Base-by-base conservation (phyloP, 2,329 filamentous ascomycete genomes). In the Cladophialophora bantiana region DNA sequence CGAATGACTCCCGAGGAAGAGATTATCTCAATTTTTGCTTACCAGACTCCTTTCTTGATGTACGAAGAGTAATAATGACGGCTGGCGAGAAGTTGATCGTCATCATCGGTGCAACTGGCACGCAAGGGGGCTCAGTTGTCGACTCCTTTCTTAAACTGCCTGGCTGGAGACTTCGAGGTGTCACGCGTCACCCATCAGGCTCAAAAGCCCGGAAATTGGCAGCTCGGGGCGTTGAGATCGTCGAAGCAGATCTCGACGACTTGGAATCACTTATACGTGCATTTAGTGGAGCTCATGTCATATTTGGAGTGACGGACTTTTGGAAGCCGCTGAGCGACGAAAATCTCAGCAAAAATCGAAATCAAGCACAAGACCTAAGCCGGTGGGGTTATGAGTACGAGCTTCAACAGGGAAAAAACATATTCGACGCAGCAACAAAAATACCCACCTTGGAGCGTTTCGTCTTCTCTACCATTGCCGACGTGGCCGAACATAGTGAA, bases 271-370 rank as follows among this genome's bases (percentile, higher is more conserved):
- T 79, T 1, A 62, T 53, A 4, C 35, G 32, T 9, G 77, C 77
- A 5, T 79, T 79, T 59, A 7, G 67, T 2, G 81, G 80, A 7
- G 83, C 83, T 20, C 81, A 82, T 65, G 73, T 81, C 63, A 85
- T 88, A 66, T 87, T 86, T 74, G 78, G 79, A 66, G 82, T 85
- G 59, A 88, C 85, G 0, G 81, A 87, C 68, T 87, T 84, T 75
- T 87, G 82, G 81, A 81, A 84, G 63, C 79, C 81, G 2, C 85
- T 85, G 72, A 81, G 82, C 73, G 77, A 79, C 1, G 77, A 79
- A 0, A 82, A 80, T 2, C 62, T 72, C 3, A 76, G 78, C 38
- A 70, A 74, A n/a, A 34, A 59, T 15, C 32, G 26, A 6, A 59
- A 9, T 10, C 35, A 7, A 15, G 45, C 36, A 9, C 53, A 57